A percentile compares a stretch with the other conserved stretches of the same genome.
These are phyloP conservation scores for Cymodocea nodosa DNA, from an alignment of 116 monocot genomes.

Conservation along the genomic window DNA sequence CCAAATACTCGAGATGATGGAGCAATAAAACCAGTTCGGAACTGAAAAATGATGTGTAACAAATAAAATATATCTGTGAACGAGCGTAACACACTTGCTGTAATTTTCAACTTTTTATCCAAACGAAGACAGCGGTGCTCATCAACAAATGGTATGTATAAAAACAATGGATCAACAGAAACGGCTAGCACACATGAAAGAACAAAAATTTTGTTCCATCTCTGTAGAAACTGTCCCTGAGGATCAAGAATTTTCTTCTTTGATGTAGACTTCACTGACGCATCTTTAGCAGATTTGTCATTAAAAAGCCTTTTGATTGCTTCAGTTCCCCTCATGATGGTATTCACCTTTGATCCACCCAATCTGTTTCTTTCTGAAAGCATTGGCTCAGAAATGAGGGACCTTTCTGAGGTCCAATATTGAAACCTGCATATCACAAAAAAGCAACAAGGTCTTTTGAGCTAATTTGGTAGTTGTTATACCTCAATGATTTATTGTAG, in stretches of 20 bases:
- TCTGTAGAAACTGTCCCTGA: slow-evolving; percentile 74
- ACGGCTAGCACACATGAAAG: slow-evolving; percentile 65
- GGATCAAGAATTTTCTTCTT: slow-evolving; percentile 63
- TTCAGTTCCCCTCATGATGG: slow-evolving; percentile 13
- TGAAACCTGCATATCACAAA: slow-evolving; percentile 25
- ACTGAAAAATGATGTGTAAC: slow-evolving; percentile 69
- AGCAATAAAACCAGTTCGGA: slow-evolving; percentile 75
- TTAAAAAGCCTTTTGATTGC: slow-evolving; percentile 11
- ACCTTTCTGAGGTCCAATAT: slow-evolving; percentile 33
- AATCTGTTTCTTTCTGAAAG: slow-evolving; percentile 12
- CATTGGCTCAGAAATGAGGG: slow-evolving; percentile 21
- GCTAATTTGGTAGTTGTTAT: no score
- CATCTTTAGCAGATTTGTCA: slow-evolving; percentile 14
- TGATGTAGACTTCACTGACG: slow-evolving; percentile 9
- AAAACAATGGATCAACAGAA: slow-evolving; percentile 70
- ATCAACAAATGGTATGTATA: slow-evolving; percentile 60
- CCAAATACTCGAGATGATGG: slow-evolving; percentile 73
- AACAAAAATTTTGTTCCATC: slow-evolving; percentile 84
- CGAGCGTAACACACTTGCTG: slow-evolving; percentile 59
- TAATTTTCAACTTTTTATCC: slow-evolving; percentile 48
- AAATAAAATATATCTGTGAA: slow-evolving; percentile 76
- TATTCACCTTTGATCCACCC: slow-evolving; percentile 13
- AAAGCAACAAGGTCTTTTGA: not conserved
- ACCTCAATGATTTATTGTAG: no score
- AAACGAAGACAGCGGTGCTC: slow-evolving; percentile 35